These are phyloP conservation scores for Gentiana macrophylla DNA, from an alignment of 257 asterid genomes.

Conservation along the genomic window DNA sequence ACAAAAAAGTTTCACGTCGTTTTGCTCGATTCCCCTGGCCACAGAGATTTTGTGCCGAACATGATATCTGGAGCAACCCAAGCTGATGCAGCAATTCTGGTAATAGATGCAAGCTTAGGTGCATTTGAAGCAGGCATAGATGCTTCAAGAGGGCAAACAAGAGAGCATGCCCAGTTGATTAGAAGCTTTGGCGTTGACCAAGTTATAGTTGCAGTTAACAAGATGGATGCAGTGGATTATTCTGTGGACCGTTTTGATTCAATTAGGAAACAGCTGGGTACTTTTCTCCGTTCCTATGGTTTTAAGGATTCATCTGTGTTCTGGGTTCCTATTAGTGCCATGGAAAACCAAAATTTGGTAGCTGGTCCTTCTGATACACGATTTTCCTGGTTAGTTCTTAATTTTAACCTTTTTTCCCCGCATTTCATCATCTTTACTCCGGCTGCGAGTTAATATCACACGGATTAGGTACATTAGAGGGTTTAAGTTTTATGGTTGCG, in stretches of 20 bases:
- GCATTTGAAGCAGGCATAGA: conserved; percentile 92
- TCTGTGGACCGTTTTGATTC: conserved; percentile 70
- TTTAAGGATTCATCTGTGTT: conserved; percentile 65
- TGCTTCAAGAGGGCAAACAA: conserved; percentile 81
- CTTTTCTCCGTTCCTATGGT: conserved; percentile 70
- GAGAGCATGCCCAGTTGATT: conserved; percentile 85
- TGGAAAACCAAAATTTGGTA: conserved; percentile 85
- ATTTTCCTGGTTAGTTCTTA: conserved; percentile 61
- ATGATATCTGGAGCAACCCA: conserved; percentile 99
- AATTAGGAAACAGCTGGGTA: conserved; percentile 65
- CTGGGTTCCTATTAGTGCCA: conserved; percentile 90
- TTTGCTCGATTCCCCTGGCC: conserved; percentile 97
- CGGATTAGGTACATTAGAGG: neutral
- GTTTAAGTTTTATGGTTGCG: neutral
- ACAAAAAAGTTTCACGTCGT: conserved; percentile 64
- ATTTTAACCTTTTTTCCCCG: neutral
- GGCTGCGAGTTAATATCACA: neutral
- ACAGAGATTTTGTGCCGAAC: conserved; percentile 94
- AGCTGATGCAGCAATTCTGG: conserved; percentile 97
- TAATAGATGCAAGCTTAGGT: conserved; percentile 83
- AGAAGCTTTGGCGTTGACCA: conserved; percentile 97
- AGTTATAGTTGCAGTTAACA: conserved; percentile 76
- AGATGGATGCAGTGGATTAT: conserved; percentile 88
- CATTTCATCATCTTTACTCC: neutral
- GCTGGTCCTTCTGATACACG: conserved; percentile 49